phyloP scores from a whole-genome alignment of 1,284 basidiomycete species.

The Cutaneotrichosporon arboriforme region DNA sequence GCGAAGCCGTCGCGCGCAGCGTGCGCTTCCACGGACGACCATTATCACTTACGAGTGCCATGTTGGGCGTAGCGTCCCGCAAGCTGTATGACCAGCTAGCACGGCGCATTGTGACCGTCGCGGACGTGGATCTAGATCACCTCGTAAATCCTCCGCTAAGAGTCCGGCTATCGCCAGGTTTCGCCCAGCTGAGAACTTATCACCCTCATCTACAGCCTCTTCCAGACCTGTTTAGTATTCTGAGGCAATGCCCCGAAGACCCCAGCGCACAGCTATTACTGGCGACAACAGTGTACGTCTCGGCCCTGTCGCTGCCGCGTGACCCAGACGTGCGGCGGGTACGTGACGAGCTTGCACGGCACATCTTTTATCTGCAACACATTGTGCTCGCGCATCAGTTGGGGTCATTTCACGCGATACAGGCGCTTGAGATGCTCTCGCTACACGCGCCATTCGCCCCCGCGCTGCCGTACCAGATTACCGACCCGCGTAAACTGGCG shows the following conservation, averaged over 20 bases:
- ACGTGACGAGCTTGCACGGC: slow-evolving; percentile 6
- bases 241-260: slow-evolving; percentile 7
- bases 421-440: slow-evolving; percentile 33
- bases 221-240: slow-evolving; percentile 19
- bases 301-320: slow-evolving; percentile 23
- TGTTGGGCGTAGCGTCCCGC: slow-evolving; percentile 35
- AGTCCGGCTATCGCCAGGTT: slow-evolving; percentile 26
- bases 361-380: slow-evolving; percentile 24
- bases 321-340: slow-evolving; percentile 18
- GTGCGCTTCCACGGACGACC: slow-evolving; percentile 38
- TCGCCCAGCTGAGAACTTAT: slow-evolving; percentile 28
- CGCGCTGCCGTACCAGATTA: slow-evolving; percentile 30
- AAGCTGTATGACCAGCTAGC: slow-evolving; percentile 16
- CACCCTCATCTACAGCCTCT: slow-evolving; percentile 41
- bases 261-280: slow-evolving; percentile 24
- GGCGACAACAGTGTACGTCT: slow-evolving; percentile 27
- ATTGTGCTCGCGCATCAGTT: slow-evolving; percentile 28
- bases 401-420: slow-evolving; percentile 27
- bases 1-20: slow-evolving; percentile 7
- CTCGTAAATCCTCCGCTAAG: slow-evolving; percentile 24
- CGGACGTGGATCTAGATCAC: slow-evolving; percentile 28
- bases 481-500: slow-evolving; percentile 25
- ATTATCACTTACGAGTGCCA: slow-evolving; percentile 31
- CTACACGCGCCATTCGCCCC: slow-evolving; percentile 35
- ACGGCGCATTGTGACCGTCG: slow-evolving; percentile 14